Conservation (phyloP, 2,329 filamentous ascomycete species). For the Hymenoscyphus fructigenus region DNA sequence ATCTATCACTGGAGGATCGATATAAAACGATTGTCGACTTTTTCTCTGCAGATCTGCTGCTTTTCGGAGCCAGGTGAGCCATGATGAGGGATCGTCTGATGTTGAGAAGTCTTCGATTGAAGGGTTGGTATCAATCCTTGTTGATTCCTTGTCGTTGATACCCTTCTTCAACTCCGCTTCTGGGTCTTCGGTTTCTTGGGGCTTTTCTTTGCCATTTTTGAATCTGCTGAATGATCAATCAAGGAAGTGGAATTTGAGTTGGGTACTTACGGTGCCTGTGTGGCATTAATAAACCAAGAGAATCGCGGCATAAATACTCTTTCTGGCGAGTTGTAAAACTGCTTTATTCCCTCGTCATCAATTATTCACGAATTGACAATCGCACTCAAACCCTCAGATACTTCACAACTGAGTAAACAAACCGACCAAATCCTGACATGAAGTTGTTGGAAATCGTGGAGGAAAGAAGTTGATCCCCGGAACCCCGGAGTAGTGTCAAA, state of each 20-base stretch:
- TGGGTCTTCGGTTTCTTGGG: neutral
- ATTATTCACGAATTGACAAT: neutral
- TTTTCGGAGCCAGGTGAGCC: neutral
- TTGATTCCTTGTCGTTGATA: neutral
- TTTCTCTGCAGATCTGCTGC: neutral
- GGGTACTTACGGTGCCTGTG: conserved; percentile 20
- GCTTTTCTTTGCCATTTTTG: neutral
- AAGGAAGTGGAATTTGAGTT: conserved; percentile 2
- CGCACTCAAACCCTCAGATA: too few relatives aligned
- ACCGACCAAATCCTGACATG: neutral
- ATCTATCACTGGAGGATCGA: conserved; percentile 8
- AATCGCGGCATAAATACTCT: conserved; percentile 22
- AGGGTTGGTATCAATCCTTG: neutral
- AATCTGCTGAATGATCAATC: conserved; percentile 5
- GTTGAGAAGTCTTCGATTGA: neutral
- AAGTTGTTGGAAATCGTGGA: neutral
- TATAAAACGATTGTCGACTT: neutral
- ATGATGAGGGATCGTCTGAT: neutral
- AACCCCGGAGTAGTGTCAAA: neutral
- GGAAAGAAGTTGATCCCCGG: neutral
- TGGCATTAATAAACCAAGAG: conserved; percentile 18
- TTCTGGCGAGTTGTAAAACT: neutral
- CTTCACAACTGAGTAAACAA: neutral
- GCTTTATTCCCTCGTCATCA: neutral
- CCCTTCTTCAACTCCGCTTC: neutral